Conservation (phyloP, 192 early-diverging fungal species). For the Mortierella alpina region DNA sequence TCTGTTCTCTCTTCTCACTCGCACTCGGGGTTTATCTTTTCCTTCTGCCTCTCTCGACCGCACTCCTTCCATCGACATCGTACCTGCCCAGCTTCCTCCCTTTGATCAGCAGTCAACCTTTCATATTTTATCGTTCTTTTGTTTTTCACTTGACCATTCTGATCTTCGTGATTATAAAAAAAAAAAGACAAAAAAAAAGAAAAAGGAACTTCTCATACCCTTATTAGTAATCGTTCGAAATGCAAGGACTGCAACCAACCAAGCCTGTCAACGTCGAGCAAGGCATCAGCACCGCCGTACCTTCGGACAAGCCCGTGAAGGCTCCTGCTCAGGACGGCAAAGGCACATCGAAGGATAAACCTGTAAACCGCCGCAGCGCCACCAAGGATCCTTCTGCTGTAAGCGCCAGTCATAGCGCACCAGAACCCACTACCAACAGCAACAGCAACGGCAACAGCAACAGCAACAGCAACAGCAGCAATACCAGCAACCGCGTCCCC, state of each 20-base stretch:
- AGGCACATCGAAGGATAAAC: slow-evolving; percentile 1
- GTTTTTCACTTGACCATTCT: too few species aligned
- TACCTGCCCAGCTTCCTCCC: too few species aligned
- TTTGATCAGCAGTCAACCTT: too few species aligned
- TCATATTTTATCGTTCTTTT: too few species aligned
- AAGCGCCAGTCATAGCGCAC: too few species aligned
- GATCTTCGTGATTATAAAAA: not conserved
- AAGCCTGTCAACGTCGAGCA: slow-evolving; percentile 11
- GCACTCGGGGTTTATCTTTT: too few species aligned
- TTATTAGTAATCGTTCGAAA: too few species aligned
- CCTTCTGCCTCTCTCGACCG: too few species aligned
- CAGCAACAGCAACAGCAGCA: slow-evolving; percentile 1
- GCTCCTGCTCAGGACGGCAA: slow-evolving; percentile 1
- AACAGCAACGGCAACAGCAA: not conserved
- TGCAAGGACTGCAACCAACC: slow-evolving; percentile 19
- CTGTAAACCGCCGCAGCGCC: slow-evolving; percentile 11
- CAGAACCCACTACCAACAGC: not conserved
- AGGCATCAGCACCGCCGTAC: not conserved
- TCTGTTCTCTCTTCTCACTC: too few species aligned
- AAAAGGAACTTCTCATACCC: not conserved
- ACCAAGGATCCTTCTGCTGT: slow-evolving; percentile 2
- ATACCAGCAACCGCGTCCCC: not conserved
- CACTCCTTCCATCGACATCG: too few species aligned
- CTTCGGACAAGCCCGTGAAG: not conserved
- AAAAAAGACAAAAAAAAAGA: not conserved